phyloP scores from a whole-genome alignment of 164 flowering plant species.

The Buxus sempervirens region DNA sequence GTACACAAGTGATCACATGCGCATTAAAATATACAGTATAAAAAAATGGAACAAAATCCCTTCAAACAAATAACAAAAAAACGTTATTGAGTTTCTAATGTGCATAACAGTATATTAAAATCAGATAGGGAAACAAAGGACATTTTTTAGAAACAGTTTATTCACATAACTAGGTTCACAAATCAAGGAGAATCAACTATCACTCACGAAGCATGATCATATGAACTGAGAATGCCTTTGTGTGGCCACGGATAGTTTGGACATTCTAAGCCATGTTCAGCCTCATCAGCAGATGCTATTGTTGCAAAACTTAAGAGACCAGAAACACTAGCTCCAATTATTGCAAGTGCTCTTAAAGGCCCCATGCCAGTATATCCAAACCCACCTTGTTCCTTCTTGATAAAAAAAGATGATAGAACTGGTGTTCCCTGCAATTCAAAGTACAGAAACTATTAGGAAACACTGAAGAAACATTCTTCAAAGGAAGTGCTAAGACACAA shows the following conservation, averaged over 20 bases:
- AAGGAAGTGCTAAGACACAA: neutral
- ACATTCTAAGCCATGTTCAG: constrained; percentile 70
- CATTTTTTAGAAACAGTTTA: neutral
- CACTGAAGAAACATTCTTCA: neutral
- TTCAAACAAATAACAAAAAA: neutral
- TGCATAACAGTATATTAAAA: neutral
- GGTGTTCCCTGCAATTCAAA: constrained; percentile 34
- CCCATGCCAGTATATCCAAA: constrained; percentile 30
- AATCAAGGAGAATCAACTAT: neutral
- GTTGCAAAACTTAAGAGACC: constrained; percentile 52
- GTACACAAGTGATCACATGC: constrained; percentile 1
- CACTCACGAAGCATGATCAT: constrained; percentile 86
- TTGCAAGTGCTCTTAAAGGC: constrained; percentile 44
- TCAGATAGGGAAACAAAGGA: neutral
- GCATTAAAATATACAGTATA: neutral
- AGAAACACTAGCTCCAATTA: constrained; percentile 55
- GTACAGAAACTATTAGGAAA: neutral
- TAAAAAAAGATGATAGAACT: constrained; percentile 25
- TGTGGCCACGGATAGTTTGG: constrained; percentile 91
- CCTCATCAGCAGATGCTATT: constrained; percentile 71
- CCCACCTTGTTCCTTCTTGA: constrained; percentile 36
- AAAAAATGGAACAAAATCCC: too few relatives aligned
- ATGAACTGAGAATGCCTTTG: constrained; percentile 77
- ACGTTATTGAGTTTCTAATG: neutral
- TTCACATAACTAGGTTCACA: neutral